Percentiles rank a stretch among this genome's conserved stretches.
Conservation (phyloP, 2,329 filamentous ascomycete species). For the Neopestalotiopsis rosae region DNA sequence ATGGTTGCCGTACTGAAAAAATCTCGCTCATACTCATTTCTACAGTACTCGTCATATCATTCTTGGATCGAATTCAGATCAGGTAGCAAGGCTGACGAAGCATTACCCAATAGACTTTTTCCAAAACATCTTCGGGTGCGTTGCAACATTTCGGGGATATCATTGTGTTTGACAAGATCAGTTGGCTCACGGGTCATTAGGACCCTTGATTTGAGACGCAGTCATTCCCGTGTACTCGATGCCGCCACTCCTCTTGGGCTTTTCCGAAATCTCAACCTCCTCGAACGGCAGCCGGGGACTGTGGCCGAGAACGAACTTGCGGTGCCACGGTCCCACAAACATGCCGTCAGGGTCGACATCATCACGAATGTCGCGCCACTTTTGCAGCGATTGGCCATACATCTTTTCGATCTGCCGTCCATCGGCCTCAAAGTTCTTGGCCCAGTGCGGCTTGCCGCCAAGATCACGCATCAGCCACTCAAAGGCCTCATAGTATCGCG, state of each 20-base stretch:
- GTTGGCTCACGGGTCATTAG: background rate
- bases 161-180: too few species aligned
- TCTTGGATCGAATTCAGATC: too few species aligned
- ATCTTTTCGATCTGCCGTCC: constrained; percentile 66
- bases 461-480: constrained; percentile 90
- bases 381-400: constrained; percentile 70
- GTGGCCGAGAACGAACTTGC: constrained; percentile 63
- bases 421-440: constrained; percentile 81
- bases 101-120: too few species aligned
- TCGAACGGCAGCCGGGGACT: constrained; percentile 33
- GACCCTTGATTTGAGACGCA: constrained; percentile 15
- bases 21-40: too few species aligned
- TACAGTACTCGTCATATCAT: too few species aligned
- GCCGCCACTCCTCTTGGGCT: constrained; percentile 19
- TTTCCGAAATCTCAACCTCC: constrained; percentile 31
- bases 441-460: constrained; percentile 86
- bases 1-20: too few species aligned
- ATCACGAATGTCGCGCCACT: constrained; percentile 72
- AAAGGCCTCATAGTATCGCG: constrained; percentile 86
- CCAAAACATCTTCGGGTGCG: background rate
- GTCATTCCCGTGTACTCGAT: constrained; percentile 19
- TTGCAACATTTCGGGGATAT: background rate
- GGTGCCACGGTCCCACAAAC: constrained; percentile 92
- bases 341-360: constrained; percentile 80
- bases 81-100: too few species aligned